Evolutionary conservation across 306 rosid genomes (phyloP), one percentile per base, ranked within the genome.

Genomic region (Begonia masoniana): DNA sequence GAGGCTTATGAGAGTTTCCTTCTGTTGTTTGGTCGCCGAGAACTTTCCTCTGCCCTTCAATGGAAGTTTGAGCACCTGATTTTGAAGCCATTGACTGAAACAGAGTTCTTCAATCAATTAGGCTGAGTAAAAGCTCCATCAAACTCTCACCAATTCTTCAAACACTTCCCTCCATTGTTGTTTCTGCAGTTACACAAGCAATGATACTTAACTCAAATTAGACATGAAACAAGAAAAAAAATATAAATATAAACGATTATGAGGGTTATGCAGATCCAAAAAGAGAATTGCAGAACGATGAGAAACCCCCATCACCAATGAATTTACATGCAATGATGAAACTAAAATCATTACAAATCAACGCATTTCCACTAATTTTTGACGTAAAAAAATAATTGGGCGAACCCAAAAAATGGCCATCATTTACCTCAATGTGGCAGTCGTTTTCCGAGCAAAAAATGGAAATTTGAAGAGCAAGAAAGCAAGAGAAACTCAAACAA

Each of bases 101-200:
- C 36, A 51, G 36, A 52, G 36, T 62, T 41, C 13, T 43, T 69
- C n/a, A 48, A 75, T 23, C 59, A 62, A 63, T 59, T 62, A 16
- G 62, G 51, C 36, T 47, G 51, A 31, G 39, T 7, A 31, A 51
- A 41, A 62, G 48, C 59, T 49, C 63, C 74, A 75, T 68, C 45
- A 67, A 52, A 71, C 71, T 70, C 17, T 61, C 60, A 69, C 71
- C 49, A 36, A 17, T 62, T 60, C 57, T 55, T 31, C 54, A 62
- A n/a, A 41, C 45, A 52, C 42, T 63, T 43, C 72, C 67, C 80
- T 59, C 71, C 76, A 67, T 67, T 58, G 51, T 58, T 24, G 31
- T 26, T 47, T 41, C 19, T 12, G 10, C 15, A 14, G 10, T 49
- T 2, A 8, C 14, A 49, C 5, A 49, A 49, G 52, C 52, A 49